Percentiles rank a stretch among this genome's conserved stretches.
Conservation (phyloP, 768 basidiomycete species). For the Tylopilus subfusipes region DNA sequence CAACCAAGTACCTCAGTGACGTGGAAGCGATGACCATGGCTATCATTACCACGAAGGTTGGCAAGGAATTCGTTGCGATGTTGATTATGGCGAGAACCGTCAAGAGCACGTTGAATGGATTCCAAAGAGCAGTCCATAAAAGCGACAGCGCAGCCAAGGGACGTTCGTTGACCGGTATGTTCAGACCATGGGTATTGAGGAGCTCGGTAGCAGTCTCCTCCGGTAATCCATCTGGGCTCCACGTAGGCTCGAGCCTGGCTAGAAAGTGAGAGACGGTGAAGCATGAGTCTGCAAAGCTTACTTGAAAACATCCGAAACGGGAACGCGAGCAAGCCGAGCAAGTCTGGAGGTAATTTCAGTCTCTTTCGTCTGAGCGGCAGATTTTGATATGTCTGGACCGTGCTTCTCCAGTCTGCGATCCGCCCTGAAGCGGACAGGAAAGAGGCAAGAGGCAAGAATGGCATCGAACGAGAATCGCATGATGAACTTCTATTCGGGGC, state of each 20-base stretch:
- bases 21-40: slow-evolving; percentile 36
- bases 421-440: slow-evolving; percentile 24
- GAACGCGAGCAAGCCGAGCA: slow-evolving; percentile 26
- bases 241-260: slow-evolving; percentile 25
- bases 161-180: slow-evolving; percentile 31
- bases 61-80: slow-evolving; percentile 30
- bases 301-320: slow-evolving; percentile 24
- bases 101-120: slow-evolving; percentile 35
- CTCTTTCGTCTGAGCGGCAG: slow-evolving; percentile 14
- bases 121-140: slow-evolving; percentile 33
- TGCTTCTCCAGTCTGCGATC: slow-evolving; percentile 13
- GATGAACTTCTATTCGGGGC: slow-evolving; percentile 9
- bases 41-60: slow-evolving; percentile 35
- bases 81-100: slow-evolving; percentile 31
- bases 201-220: slow-evolving; percentile 17
- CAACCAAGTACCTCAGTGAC: slow-evolving; percentile 24
- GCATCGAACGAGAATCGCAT: slow-evolving; percentile 23
- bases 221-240: slow-evolving; percentile 24
- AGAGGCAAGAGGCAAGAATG: slow-evolving; percentile 20
- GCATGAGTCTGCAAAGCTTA: slow-evolving; percentile 3
- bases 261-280: background rate
- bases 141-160: slow-evolving; percentile 28
- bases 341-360: slow-evolving; percentile 21
- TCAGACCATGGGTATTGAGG: slow-evolving; percentile 25
- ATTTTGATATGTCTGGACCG: slow-evolving; percentile 24